phyloP scores from a whole-genome alignment of 75 land plant genomes.

The Isoetes taiwanensis region DNA sequence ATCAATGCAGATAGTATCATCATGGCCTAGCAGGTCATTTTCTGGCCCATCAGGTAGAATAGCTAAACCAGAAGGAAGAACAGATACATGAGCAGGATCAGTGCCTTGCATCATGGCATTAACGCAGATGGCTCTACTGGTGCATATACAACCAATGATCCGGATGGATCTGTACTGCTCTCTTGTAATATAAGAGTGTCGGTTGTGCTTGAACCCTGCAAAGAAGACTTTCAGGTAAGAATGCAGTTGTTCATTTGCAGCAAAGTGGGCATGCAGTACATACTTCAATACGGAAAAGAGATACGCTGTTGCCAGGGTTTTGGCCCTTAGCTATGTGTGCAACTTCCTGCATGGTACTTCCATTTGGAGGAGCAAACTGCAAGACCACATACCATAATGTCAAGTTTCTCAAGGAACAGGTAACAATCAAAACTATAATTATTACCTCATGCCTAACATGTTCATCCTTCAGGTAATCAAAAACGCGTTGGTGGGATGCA shows the following conservation, averaged over 20 bases:
- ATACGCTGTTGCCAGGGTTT: slow-evolving; percentile 65
- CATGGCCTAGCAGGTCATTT: no score
- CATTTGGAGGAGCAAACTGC: slow-evolving; percentile 68
- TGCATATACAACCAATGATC: slow-evolving; percentile 57
- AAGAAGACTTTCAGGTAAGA: no score
- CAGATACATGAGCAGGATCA: slow-evolving; percentile 47
- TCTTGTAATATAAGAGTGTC: slow-evolving; percentile 49
- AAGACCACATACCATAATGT: neutral
- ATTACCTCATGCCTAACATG: slow-evolving; percentile 42
- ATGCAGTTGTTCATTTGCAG: no score
- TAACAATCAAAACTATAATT: neutral
- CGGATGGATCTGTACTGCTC: slow-evolving; percentile 46
- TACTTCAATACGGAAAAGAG: slow-evolving; percentile 46
- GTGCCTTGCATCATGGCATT: slow-evolving; percentile 66
- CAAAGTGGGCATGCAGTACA: no score
- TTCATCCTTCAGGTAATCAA: slow-evolving; percentile 68
- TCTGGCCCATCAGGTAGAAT: slow-evolving; percentile 57
- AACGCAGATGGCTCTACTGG: slow-evolving; percentile 70
- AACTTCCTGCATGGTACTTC: slow-evolving; percentile 31
- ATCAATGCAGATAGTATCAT: no score
- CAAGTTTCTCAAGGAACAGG: neutral
- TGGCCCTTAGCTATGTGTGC: slow-evolving; percentile 68
- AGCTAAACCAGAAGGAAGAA: slow-evolving; percentile 71
- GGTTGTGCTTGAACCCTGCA: slow-evolving; percentile 49
- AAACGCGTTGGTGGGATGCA: slow-evolving; percentile 38